These are phyloP conservation scores for Aspergillus nomiae DNA, from an alignment of 2,329 filamentous ascomycete species.

Conservation along the genomic window DNA sequence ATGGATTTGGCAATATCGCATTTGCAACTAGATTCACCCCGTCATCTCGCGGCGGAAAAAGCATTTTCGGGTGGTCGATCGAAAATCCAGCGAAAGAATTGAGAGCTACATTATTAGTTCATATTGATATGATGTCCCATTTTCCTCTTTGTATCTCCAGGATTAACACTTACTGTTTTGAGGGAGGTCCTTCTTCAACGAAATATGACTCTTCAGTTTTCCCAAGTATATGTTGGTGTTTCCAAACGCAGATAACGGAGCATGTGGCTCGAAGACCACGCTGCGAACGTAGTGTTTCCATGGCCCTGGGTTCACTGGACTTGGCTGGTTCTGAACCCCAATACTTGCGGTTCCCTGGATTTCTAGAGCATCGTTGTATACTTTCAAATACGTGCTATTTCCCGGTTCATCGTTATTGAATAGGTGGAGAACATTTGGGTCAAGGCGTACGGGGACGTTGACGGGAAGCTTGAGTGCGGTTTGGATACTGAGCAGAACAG, in stretches of 20 bases:
- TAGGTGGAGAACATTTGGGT: slow-evolving; percentile 18
- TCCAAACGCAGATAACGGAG: slow-evolving; percentile 2
- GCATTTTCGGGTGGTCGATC: slow-evolving; percentile 22
- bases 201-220: slow-evolving; percentile 21
- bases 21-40: slow-evolving; percentile 26
- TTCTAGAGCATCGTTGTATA: slow-evolving; percentile 15
- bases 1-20: slow-evolving; percentile 24
- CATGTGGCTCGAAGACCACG: slow-evolving; percentile 2
- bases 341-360: slow-evolving; percentile 24
- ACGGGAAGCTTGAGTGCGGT: slow-evolving; percentile 23
- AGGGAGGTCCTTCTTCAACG: slow-evolving; percentile 20
- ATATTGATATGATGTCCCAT: not conserved
- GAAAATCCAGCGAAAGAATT: slow-evolving; percentile 23
- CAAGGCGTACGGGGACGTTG: slow-evolving; percentile 21
- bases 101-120: slow-evolving; percentile 14
- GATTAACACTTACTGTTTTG: slow-evolving; percentile 14
- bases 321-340: slow-evolving; percentile 20
- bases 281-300: slow-evolving; percentile 2
- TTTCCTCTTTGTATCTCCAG: not conserved
- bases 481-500: slow-evolving; percentile 22
- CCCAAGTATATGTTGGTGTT: not conserved
- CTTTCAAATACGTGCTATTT: not conserved
- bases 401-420: slow-evolving; percentile 21
- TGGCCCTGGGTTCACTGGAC: not conserved
- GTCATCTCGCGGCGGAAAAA: slow-evolving; percentile 21